phyloP scores from a whole-genome alignment of 306 rosid species.

The Dryas alaskensis region DNA sequence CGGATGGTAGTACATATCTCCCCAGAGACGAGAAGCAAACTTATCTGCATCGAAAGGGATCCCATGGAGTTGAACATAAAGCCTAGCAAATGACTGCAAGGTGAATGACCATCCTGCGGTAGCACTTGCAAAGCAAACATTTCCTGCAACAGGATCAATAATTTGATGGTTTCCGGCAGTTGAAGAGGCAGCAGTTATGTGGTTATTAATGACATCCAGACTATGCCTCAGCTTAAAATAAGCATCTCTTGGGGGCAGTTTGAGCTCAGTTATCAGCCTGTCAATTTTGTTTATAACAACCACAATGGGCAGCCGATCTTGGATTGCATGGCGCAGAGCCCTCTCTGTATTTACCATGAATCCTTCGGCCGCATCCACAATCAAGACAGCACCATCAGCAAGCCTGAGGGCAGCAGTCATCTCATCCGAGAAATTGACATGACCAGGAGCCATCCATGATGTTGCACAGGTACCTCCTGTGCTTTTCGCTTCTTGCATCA shows the following conservation, averaged over 20 bases:
- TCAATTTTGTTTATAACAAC: slow-evolving; percentile 95
- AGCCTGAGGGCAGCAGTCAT: slow-evolving; percentile 44
- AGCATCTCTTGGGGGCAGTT: slow-evolving; percentile 93
- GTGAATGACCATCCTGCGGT: slow-evolving; percentile 86
- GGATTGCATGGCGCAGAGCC: slow-evolving; percentile 97
- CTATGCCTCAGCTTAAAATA: slow-evolving; percentile 91
- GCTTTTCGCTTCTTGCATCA: slow-evolving; percentile 75
- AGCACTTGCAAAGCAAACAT: slow-evolving; percentile 93
- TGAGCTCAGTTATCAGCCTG: slow-evolving; percentile 91
- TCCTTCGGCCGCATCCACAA: slow-evolving; percentile 98
- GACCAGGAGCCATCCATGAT: too few relatives aligned
- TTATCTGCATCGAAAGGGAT: slow-evolving; percentile 68
- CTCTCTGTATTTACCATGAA: slow-evolving; percentile 97
- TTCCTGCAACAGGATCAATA: slow-evolving; percentile 89
- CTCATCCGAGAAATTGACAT: too few relatives aligned
- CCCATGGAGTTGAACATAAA: background rate
- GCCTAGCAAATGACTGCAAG: too few relatives aligned
- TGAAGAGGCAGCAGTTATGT: slow-evolving; percentile 81
- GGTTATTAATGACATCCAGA: slow-evolving; percentile 80
- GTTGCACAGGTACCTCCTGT: slow-evolving; percentile 45
- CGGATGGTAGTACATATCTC: slow-evolving; percentile 77
- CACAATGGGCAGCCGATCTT: slow-evolving; percentile 80
- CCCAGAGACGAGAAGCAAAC: slow-evolving; percentile 94
- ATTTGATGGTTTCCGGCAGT: slow-evolving; percentile 77
- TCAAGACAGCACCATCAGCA: slow-evolving; percentile 84